These are phyloP conservation scores for Fusarium pseudoanthophilum DNA, from an alignment of 2,329 filamentous ascomycete genomes.

Conservation along the genomic window DNA sequence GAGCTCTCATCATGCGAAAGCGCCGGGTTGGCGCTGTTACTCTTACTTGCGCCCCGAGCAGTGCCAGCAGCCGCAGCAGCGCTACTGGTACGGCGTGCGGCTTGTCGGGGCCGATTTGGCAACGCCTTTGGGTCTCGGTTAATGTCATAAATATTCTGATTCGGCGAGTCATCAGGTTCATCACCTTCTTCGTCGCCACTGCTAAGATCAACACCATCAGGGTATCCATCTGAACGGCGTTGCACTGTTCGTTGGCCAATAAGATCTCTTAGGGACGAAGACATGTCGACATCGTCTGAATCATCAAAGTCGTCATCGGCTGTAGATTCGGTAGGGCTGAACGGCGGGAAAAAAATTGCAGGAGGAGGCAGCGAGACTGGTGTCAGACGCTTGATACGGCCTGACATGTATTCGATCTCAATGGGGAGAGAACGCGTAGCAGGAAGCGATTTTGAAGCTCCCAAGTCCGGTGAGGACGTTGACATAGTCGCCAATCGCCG, in stretches of 20 bases:
- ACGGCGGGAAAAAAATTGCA: slow-evolving; percentile 61
- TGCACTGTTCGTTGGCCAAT: slow-evolving; percentile 51
- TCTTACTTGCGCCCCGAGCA: slow-evolving; percentile 47
- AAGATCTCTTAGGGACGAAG: slow-evolving; percentile 45
- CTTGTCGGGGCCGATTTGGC: slow-evolving; percentile 31
- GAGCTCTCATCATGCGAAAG: slow-evolving; percentile 50
- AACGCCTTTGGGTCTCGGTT: slow-evolving; percentile 30
- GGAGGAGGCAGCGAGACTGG: slow-evolving; percentile 64
- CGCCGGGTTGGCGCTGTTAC: slow-evolving; percentile 43
- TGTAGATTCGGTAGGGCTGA: slow-evolving; percentile 55
- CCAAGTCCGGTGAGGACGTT: slow-evolving; percentile 50
- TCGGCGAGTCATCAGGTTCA: slow-evolving; percentile 51
- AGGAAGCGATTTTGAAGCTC: background rate
- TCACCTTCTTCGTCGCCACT: slow-evolving; percentile 57
- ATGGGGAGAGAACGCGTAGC: slow-evolving; percentile 36
- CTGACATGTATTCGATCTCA: slow-evolving; percentile 59
- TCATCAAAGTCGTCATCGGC: slow-evolving; percentile 45
- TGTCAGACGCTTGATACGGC: slow-evolving; percentile 55
- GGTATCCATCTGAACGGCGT: slow-evolving; percentile 55
- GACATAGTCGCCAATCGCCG: slow-evolving; percentile 56
- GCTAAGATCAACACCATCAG: slow-evolving; percentile 53
- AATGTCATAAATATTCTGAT: slow-evolving; percentile 47
- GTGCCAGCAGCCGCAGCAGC: slow-evolving; percentile 50
- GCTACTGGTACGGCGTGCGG: slow-evolving; percentile 44
- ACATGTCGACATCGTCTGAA: slow-evolving; percentile 46